Conservation (phyloP, 2,329 filamentous ascomycete species). For the Sporothrix luriei region DNA sequence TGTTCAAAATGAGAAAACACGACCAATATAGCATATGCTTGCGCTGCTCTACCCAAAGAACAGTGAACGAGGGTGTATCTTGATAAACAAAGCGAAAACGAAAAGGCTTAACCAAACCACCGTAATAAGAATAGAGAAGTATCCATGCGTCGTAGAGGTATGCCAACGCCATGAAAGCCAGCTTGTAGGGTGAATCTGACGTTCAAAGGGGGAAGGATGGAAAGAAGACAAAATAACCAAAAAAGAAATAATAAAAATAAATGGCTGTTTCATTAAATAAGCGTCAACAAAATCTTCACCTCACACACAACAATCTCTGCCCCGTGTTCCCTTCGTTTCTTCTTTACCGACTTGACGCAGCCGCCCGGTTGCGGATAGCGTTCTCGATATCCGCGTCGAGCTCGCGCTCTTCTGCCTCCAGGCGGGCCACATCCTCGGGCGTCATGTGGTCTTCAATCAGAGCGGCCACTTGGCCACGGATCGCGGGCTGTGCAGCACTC, state of each 20-base stretch:
- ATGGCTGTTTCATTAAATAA: slow-evolving; percentile 16
- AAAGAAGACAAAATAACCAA: neutral
- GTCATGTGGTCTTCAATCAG: slow-evolving; percentile 65
- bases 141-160: neutral
- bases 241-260: neutral
- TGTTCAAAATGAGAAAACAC: neutral
- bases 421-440: slow-evolving; percentile 55
- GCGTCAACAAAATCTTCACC: neutral
- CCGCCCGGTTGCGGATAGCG: slow-evolving; percentile 37
- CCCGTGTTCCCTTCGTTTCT: neutral
- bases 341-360: slow-evolving; percentile 7
- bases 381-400: slow-evolving; percentile 60
- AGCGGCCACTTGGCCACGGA: slow-evolving; percentile 34
- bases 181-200: neutral
- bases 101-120: neutral
- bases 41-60: slow-evolving; percentile 25
- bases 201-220: neutral
- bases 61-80: slow-evolving; percentile 26
- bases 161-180: slow-evolving; percentile 1
- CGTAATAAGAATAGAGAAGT: neutral
- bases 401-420: slow-evolving; percentile 61
- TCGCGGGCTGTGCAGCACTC: neutral
- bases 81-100: neutral
- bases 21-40: neutral
- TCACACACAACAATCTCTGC: neutral